Base-by-base conservation (phyloP, 2,329 filamentous ascomycete genomes). In the Calonectria pseudoreteaudii region DNA sequence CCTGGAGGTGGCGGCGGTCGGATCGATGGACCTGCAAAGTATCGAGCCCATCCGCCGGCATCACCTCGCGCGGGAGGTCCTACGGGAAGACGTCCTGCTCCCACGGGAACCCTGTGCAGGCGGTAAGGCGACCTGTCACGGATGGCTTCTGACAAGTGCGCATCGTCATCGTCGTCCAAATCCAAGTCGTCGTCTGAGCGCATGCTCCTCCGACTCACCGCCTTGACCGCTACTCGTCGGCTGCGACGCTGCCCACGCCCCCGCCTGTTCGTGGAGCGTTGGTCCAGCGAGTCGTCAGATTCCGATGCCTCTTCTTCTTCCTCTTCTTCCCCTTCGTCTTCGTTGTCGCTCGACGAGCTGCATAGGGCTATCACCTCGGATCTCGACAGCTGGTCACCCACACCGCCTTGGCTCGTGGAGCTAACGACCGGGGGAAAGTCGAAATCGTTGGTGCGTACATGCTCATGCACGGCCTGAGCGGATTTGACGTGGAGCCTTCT, bases 401-500 rank as follows among this genome's bases (percentile, higher is more conserved):
- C 70, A 75, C 66, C 74, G 73, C 44, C 71, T 73, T 60, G 66
- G 60, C 14, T 75, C 64, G 49, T 31, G 49, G 65, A 44, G 58
- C 66, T 71, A 47, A 74, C 50, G 31, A 70, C 68, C 11, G 78
- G 76, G 28, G 75, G 71, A 16, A 77, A 74, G 30, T 76, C 81
- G 65, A 83, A 86, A 60, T 85, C 85, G 60, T 84, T 81, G 30
- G 78, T 77, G n/a, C 72, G 50, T 68, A 85, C 80, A 75, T 75
- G 76, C 56, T 75, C 73, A 71, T 81, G 75, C 52, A 85, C 82
- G n/a, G 82, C 83, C 52, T 84, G 83, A n/a, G 85, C 85, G 13
- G 85, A 85, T 73, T 82, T 84, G 58, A 77, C 72, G 72, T 86
- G 83, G n/a, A 87, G 83, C 20, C 80, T 72, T 66, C 84, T 81